Conservation (phyloP, 2,329 filamentous ascomycete species). For the Talaromyces sp. region DNA sequence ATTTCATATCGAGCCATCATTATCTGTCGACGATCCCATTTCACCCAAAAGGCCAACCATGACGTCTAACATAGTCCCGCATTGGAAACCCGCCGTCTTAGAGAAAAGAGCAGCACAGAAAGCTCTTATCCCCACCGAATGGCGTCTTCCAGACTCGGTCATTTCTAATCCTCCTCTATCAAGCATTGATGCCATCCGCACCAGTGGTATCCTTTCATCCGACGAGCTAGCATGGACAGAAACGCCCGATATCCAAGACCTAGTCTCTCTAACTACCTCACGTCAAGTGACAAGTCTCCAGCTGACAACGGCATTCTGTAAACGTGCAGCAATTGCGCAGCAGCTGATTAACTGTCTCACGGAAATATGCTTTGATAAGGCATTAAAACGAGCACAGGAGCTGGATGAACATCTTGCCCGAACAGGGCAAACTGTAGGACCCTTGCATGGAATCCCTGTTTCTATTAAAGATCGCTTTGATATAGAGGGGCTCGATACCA, state of each 20-base stretch:
- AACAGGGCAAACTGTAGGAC: conserved; percentile 57
- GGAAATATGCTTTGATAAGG: conserved; percentile 55
- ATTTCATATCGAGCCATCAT: neutral
- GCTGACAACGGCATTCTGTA: conserved; percentile 17
- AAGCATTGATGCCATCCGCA: conserved; percentile 22
- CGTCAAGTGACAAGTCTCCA: conserved; percentile 12
- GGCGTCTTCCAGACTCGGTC: conserved; percentile 22
- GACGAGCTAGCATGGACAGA: conserved; percentile 29
- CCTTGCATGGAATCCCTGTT: conserved; percentile 63
- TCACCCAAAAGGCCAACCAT: neutral
- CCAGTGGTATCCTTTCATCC: conserved; percentile 20
- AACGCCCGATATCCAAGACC: conserved; percentile 18
- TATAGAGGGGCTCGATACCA: conserved; percentile 30
- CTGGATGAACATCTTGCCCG: conserved; percentile 56
- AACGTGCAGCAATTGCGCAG: conserved; percentile 13
- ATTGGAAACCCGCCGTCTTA: conserved; percentile 25
- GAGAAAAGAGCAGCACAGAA: conserved; percentile 24
- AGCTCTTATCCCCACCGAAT: conserved; percentile 23
- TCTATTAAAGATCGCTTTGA: conserved; percentile 74
- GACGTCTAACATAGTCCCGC: neutral
- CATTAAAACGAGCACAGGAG: conserved; percentile 51
- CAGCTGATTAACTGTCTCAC: conserved; percentile 21
- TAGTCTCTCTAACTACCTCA: conserved; percentile 17
- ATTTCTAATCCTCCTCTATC: conserved; percentile 4
- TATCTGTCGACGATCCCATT: neutral